These are phyloP conservation scores for Acorus calamus DNA, from an alignment of 106 monocot genomes.

Conservation along the genomic window DNA sequence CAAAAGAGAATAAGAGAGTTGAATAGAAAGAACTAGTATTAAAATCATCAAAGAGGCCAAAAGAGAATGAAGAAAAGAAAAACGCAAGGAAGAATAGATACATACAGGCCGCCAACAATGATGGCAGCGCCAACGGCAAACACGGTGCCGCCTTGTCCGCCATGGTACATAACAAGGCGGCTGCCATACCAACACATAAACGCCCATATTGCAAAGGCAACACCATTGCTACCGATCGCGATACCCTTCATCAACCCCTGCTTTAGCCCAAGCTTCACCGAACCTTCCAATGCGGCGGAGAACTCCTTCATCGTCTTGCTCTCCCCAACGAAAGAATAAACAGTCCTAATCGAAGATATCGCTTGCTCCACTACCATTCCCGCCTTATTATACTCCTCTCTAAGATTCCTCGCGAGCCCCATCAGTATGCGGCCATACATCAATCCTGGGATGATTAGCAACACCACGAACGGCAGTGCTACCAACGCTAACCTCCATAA, in stretches of 20 bases:
- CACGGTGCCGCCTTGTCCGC: conserved; percentile 54
- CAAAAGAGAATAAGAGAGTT: not conserved
- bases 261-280: conserved; percentile 50
- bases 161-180: conserved; percentile 66
- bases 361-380: conserved; percentile 66
- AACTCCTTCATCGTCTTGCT: conserved; percentile 37
- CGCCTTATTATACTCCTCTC: conserved; percentile 44
- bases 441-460: conserved; percentile 54
- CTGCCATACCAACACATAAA: conserved; percentile 74
- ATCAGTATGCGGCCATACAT: conserved; percentile 50
- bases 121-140: conserved; percentile 49
- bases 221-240: conserved; percentile 66
- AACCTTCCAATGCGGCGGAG: conserved; percentile 52
- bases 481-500: conserved; percentile 51
- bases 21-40: too few species aligned
- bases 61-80: too few species aligned
- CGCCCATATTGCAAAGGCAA: conserved; percentile 74
- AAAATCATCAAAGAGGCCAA: not conserved
- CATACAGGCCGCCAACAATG: conserved; percentile 66
- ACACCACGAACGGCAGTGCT: conserved; percentile 38
- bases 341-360: conserved; percentile 59
- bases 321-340: conserved; percentile 76
- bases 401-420: conserved; percentile 34
- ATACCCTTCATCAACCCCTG: conserved; percentile 70
- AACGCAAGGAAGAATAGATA: not conserved